Evolutionary conservation across 352 stramenopile genomes (phyloP).

Genomic region (Globisporangium spiculum): DNA sequence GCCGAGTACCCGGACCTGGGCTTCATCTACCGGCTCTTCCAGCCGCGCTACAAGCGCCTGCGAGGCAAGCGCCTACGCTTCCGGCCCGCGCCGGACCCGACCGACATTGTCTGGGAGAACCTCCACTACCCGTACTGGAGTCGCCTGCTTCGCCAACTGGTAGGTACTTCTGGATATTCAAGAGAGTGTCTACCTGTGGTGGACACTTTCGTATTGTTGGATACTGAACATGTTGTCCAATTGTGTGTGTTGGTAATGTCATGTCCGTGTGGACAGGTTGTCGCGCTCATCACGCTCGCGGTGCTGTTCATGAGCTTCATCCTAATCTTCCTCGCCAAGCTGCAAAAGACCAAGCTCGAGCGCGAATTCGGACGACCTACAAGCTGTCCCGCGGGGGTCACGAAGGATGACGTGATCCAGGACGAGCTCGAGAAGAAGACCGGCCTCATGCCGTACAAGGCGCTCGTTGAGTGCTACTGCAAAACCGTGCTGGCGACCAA

Average conservation of each 20-base stretch:
- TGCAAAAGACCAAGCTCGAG: conserved; percentile 72
- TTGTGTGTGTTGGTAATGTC: neutral
- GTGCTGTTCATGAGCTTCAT: conserved; percentile 77
- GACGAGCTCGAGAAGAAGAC: conserved; percentile 62
- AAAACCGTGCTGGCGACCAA: conserved; percentile 48
- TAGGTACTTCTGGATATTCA: conserved; percentile 18
- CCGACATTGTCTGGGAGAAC: conserved; percentile 85
- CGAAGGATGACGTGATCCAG: conserved; percentile 62
- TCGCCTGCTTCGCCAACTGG: conserved; percentile 59
- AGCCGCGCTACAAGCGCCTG: conserved; percentile 59
- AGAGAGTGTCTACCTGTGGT: neutral
- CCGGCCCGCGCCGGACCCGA: conserved; percentile 66
- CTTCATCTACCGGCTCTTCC: conserved; percentile 70
- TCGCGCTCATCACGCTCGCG: conserved; percentile 62
- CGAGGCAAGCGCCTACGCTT: conserved; percentile 74
- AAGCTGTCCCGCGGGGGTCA: conserved; percentile 55
- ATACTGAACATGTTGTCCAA: neutral
- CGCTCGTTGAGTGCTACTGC: conserved; percentile 80
- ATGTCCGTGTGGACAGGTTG: conserved; percentile 27
- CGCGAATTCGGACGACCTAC: conserved; percentile 60
- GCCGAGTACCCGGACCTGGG: conserved; percentile 74
- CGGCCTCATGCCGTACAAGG: conserved; percentile 58
- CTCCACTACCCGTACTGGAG: conserved; percentile 63
- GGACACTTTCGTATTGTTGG: neutral
- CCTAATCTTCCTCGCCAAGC: conserved; percentile 69